phyloP scores from a whole-genome alignment of 2,329 filamentous ascomycete species.

The Ceratocystis variospora region DNA sequence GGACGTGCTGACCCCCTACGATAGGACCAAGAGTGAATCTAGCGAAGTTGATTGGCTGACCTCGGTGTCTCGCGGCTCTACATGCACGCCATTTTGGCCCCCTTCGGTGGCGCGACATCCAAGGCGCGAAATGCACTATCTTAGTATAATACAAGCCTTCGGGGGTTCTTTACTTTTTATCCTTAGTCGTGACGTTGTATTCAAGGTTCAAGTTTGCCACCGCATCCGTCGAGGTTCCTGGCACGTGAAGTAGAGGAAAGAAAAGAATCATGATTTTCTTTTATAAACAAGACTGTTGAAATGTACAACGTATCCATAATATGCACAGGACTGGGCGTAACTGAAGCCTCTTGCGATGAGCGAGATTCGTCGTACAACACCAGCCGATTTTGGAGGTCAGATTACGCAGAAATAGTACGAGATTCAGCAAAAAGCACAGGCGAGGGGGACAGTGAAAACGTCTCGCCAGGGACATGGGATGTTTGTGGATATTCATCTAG shows the following conservation, averaged over 20 bases:
- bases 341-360: too few species aligned
- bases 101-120: too few species aligned
- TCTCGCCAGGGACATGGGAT: too few species aligned
- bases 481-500: background rate
- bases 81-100: background rate
- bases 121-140: background rate
- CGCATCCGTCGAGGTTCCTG: background rate
- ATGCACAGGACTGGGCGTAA: too few species aligned
- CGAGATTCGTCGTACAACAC: too few species aligned
- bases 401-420: too few species aligned
- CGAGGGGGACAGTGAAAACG: background rate
- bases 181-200: too few species aligned
- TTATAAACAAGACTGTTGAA: background rate
- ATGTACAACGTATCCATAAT: background rate
- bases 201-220: background rate
- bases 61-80: background rate
- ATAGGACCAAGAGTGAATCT: conserved; percentile 65
- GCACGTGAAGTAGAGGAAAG: background rate
- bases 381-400: too few species aligned
- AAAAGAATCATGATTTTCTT: too few species aligned
- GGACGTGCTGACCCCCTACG: conserved; percentile 33
- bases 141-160: background rate
- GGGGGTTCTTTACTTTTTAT: background rate
- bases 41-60: conserved; percentile 29
- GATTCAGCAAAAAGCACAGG: too few species aligned